Evolutionary conservation across 1,284 basidiomycete genomes (phyloP).

Genomic region (Heterobasidion occidentale): DNA sequence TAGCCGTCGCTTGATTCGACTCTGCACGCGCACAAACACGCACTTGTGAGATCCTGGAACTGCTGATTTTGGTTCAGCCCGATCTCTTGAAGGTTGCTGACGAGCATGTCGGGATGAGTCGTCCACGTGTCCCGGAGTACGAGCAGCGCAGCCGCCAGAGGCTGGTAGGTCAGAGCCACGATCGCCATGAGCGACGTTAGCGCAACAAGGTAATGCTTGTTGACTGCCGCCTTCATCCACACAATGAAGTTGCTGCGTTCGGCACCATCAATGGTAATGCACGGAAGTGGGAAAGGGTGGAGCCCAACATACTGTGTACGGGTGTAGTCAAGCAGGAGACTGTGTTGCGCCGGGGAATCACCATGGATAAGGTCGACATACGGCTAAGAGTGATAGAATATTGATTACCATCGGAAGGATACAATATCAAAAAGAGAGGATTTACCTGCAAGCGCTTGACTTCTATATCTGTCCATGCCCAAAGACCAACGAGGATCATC

Average conservation of each 20-base stretch:
- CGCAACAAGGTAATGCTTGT: conserved; percentile 40
- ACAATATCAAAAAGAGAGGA: not conserved
- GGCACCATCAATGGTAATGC: not conserved
- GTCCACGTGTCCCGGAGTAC: conserved; percentile 35
- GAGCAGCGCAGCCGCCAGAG: conserved; percentile 40
- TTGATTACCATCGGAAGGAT: not conserved
- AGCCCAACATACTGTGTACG: conserved; percentile 30
- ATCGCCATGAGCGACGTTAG: conserved; percentile 39
- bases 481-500: conserved; percentile 31
- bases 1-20: not conserved
- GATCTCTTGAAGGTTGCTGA: conserved; percentile 28
- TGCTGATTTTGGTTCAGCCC: conserved; percentile 35
- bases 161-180: conserved; percentile 37
- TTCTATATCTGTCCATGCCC: conserved; percentile 48
- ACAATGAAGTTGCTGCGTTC: conserved; percentile 34
- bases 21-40: conserved; percentile 8
- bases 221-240: conserved; percentile 33
- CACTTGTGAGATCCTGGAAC: conserved; percentile 40
- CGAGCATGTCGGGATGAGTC: conserved; percentile 23
- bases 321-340: conserved; percentile 45
- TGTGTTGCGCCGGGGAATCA: conserved; percentile 38
- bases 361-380: conserved; percentile 50
- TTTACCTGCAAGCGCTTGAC: conserved; percentile 45
- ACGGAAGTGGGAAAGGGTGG: not conserved
- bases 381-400: conserved; percentile 23